Base-by-base conservation (phyloP, 306 rosid genomes). In the Ochetophila trinervis region DNA sequence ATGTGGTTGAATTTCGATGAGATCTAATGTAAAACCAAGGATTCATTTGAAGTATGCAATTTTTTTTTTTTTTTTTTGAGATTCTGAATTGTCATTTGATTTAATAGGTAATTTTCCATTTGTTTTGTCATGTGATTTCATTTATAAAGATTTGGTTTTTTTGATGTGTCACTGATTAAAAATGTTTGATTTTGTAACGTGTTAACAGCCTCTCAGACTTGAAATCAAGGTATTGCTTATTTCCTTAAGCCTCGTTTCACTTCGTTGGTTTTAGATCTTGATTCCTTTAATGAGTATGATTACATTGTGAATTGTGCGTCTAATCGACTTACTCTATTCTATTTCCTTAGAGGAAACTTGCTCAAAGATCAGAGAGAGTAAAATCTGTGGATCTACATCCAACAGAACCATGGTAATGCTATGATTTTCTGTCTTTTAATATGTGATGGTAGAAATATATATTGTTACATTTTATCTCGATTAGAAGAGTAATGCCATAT, bases 371-470 rank as follows among this genome's bases (percentile, higher is more conserved):
- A 67, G 86, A 85, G 61, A 79, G 90, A 60, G 99, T 94, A 61
- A 94, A 94, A 73, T 94, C 96, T 59, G 99, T 90, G 83, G 99
- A 94, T 90, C 90, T 94, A 35, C 99, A 94, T 85, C 99, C 99
- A 44, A 90, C 96, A 44, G 99, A 94, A 57, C 99, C 99, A 90
- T 94, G 99, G 99, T 94, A 94, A 77, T 74, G 64, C 60, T 66
- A 13, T 69, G 48, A n/a, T 50, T 57, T 44, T 48, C 57, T 37
- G 57, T 36, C 47, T 4, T 17, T 8, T 52, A 13, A 27, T 16
- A 52, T 5, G n/a, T 64, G 57, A 23, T 24, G 21, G 5, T 13
- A 24, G 3, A 19, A 22, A 42, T 35, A 13, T 32, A 27, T 49
- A 35, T 30, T 35, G 5, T 27, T 59, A 18, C 17, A 51, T 9